phyloP scores from a whole-genome alignment of 1,139 yeast genomes.

The Kodamaea suecica region DNA sequence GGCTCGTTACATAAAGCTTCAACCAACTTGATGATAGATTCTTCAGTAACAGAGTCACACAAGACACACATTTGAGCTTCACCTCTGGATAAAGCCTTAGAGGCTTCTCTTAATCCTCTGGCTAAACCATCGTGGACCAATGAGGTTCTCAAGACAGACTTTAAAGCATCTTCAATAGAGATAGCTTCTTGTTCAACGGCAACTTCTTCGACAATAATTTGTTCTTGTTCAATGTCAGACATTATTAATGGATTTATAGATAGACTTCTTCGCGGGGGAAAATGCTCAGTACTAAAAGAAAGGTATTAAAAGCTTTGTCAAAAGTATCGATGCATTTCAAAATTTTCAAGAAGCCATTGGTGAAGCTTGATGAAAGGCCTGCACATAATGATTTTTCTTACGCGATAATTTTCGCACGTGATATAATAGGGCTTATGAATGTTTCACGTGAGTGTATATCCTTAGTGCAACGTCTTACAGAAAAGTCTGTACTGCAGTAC shows the following conservation, averaged over 20 bases:
- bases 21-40: conserved; percentile 92
- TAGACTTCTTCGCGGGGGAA: conserved; percentile 86
- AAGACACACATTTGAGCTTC: conserved; percentile 98
- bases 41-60: conserved; percentile 98
- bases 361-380: neutral
- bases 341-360: neutral
- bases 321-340: neutral
- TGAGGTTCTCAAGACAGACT: conserved; percentile 97
- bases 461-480: too few species aligned
- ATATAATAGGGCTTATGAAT: too few species aligned
- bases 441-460: too few species aligned
- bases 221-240: conserved; percentile 88
- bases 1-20: conserved; percentile 99
- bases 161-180: conserved; percentile 97
- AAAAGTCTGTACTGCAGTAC: too few species aligned
- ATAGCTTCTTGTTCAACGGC: conserved; percentile 86
- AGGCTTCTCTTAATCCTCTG: conserved; percentile 99
- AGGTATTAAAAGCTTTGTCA: conserved; percentile 7
- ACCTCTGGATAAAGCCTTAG: conserved; percentile 97
- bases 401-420: too few species aligned
- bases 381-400: too few species aligned
- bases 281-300: conserved; percentile 70
- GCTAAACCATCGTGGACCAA: conserved; percentile 99
- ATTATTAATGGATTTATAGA: conserved; percentile 50
- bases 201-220: conserved; percentile 81